Evolutionary conservation across 2,329 filamentous ascomycete species (phyloP).

Genomic region (Teratosphaeria gauchensis): DNA sequence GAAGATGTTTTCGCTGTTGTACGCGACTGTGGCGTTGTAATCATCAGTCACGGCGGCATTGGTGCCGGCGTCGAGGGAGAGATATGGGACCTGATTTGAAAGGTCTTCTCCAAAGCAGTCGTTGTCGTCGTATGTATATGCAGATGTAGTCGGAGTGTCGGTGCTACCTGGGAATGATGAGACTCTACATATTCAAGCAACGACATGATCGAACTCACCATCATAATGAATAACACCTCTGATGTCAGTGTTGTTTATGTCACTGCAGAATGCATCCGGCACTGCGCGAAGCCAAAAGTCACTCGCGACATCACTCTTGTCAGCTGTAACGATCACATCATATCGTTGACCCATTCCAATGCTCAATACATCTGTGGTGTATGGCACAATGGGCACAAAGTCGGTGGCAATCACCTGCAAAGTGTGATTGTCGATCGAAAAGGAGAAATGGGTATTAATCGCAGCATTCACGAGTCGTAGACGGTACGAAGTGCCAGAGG

Average conservation of each 20-base stretch:
- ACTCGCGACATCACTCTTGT: conserved; percentile 17
- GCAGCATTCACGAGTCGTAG: conserved; percentile 34
- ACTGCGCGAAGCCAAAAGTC: conserved; percentile 29
- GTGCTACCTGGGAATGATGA: conserved; percentile 6
- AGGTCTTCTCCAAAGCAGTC: conserved; percentile 30
- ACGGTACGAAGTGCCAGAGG: conserved; percentile 31
- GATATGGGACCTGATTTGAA: conserved; percentile 25
- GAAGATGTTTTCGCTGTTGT: conserved; percentile 25
- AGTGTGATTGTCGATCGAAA: conserved; percentile 31
- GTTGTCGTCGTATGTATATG: conserved; percentile 23
- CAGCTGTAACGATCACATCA: conserved; percentile 24
- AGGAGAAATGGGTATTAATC: conserved; percentile 28
- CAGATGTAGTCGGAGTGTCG: conserved; percentile 23
- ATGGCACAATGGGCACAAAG: conserved; percentile 35
- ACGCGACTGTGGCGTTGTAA: conserved; percentile 21
- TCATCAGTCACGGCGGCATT: conserved; percentile 9
- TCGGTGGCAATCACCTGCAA: conserved; percentile 36
- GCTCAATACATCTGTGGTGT: conserved; percentile 25
- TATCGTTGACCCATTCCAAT: conserved; percentile 30
- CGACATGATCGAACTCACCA: conserved; percentile 3
- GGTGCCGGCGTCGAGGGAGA: conserved; percentile 16
- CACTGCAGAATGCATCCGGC: conserved; percentile 31
- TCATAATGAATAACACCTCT: conserved; percentile 30
- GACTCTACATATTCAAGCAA: background rate
- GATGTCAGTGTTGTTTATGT: conserved; percentile 25